Percentiles rank a stretch among this genome's conserved stretches.
Conservation (phyloP, 1,284 basidiomycete genomes). For the Flammula alnicola region DNA sequence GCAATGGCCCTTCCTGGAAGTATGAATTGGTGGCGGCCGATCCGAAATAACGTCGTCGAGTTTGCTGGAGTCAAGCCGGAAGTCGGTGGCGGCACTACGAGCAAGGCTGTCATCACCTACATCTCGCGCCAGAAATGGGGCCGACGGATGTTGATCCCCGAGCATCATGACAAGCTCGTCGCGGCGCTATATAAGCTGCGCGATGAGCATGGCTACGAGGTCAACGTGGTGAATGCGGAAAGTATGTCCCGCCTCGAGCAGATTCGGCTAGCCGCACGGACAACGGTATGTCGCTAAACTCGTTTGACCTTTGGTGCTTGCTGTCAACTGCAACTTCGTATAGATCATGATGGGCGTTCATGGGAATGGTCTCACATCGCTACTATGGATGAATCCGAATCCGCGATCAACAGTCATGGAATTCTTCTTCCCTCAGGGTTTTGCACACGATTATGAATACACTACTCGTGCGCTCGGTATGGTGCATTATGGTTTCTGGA, state of each 20-base stretch:
- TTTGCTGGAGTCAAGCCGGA: conserved; percentile 62
- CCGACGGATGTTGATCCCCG: conserved; percentile 70
- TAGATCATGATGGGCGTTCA: conserved; percentile 90
- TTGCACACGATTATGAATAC: conserved; percentile 86
- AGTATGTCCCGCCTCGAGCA: conserved; percentile 80
- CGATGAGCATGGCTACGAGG: conserved; percentile 79
- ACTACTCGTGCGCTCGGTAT: conserved; percentile 82
- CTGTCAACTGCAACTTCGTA: conserved; percentile 1
- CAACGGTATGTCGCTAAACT: conserved; percentile 62
- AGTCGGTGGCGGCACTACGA: conserved; percentile 41
- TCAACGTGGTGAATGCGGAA: conserved; percentile 85
- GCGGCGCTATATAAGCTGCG: conserved; percentile 65
- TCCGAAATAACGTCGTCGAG: conserved; percentile 73
- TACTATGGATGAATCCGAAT: conserved; percentile 85
- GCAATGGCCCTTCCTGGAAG: conserved; percentile 76
- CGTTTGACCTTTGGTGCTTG: not conserved
- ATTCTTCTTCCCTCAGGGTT: conserved; percentile 86
- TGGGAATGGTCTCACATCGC: conserved; percentile 82
- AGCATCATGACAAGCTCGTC: conserved; percentile 70
- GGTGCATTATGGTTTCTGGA: conserved; percentile 87
- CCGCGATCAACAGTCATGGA: conserved; percentile 83
- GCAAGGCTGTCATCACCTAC: conserved; percentile 80
- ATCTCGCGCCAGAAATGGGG: conserved; percentile 87
- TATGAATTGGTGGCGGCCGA: conserved; percentile 80
- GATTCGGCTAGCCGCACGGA: conserved; percentile 74